Conservation (phyloP, 352 stramenopile species). For the Phytopythium oedochilum region DNA sequence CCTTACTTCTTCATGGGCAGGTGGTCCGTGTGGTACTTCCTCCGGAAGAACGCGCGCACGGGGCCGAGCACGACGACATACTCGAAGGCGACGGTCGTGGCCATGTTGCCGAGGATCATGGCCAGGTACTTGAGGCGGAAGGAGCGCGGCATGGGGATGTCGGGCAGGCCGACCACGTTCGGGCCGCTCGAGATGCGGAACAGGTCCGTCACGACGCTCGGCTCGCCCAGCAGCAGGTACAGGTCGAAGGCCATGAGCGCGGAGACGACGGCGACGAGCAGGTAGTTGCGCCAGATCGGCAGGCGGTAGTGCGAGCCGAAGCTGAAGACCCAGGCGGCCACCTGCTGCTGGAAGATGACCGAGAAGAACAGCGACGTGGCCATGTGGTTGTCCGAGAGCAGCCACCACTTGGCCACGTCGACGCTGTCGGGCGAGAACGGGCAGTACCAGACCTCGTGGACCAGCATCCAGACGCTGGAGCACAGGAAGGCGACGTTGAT, state of each 20-base stretch:
- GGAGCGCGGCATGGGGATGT: constrained; percentile 38
- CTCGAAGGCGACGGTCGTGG: constrained; percentile 30
- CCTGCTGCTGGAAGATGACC: constrained; percentile 20
- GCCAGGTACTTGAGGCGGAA: constrained; percentile 34
- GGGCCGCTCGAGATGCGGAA: constrained; percentile 44
- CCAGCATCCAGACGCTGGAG: constrained; percentile 24
- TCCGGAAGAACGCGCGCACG: constrained; percentile 41
- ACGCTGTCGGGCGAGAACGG: constrained; percentile 34
- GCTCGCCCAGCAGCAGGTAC: constrained; percentile 25
- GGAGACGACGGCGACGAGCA: constrained; percentile 16
- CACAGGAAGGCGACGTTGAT: constrained; percentile 51
- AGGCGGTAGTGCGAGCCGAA: constrained; percentile 34
- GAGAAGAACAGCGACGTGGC: constrained; percentile 28
- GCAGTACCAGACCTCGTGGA: constrained; percentile 31
- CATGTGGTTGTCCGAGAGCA: constrained; percentile 39
- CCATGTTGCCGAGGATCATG: constrained; percentile 30
- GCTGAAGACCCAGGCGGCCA: constrained; percentile 20
- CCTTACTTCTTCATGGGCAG: constrained; percentile 26
- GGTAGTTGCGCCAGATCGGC: constrained; percentile 25
- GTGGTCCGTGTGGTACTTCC: constrained; percentile 47
- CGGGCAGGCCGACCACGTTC: constrained; percentile 41
- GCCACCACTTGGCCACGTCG: constrained; percentile 40
- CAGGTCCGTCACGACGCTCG: constrained; percentile 22
- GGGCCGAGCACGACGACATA: constrained; percentile 35
- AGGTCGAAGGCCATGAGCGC: constrained; percentile 16